Base-by-base conservation (phyloP, 176 grass and related monocot species). In the Cocos nucifera region DNA sequence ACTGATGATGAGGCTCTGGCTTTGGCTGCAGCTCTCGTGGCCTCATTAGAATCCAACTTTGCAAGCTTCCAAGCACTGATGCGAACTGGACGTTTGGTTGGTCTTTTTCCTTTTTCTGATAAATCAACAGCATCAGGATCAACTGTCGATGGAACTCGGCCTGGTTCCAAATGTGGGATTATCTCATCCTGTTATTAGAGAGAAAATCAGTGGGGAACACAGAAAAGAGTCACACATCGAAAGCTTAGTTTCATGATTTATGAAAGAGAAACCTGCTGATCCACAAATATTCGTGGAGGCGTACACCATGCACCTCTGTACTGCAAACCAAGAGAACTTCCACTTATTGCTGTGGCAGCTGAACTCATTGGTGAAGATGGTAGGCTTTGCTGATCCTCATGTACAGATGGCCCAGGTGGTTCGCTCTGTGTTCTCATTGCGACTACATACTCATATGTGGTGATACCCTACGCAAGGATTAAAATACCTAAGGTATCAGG, bases 51-150 rank as follows among this genome's bases (percentile, higher is more conserved):
- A 19, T 58, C 54, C 29, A 69, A 32, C 54, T 69, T 69, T 23
- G 67, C 67, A 24, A 69, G 67, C 21, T 69, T 69, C 67, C 67
- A 69, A 14, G 67, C 67, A 69, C 54, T 69, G 29, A 69, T 69
- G 3, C 30, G 67, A 7, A 69, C 55, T 3, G 67, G 67, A 49
- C 30, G 53, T 58, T 69, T 69, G 3, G 67, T 19, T n/a, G 5
- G 67, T 12, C 54, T 57, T 69, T 69, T 69, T 16, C 28, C 67
- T 44, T 4, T 19, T 24, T 7, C 64, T 28, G 50, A 67, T n/a
- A 14, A 30, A 23, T 69, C 28, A 15, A 24, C 10, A 8, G 67
- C 32, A 69, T 69, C 67, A 48, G 67, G 67, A 69, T 69, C 67
- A 23, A 69, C 54, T 18, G 67, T 69, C 26, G 67, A 69, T 23